These are phyloP conservation scores for Lagenidium giganteum DNA, from an alignment of 352 stramenopile species.

Conservation along the genomic window DNA sequence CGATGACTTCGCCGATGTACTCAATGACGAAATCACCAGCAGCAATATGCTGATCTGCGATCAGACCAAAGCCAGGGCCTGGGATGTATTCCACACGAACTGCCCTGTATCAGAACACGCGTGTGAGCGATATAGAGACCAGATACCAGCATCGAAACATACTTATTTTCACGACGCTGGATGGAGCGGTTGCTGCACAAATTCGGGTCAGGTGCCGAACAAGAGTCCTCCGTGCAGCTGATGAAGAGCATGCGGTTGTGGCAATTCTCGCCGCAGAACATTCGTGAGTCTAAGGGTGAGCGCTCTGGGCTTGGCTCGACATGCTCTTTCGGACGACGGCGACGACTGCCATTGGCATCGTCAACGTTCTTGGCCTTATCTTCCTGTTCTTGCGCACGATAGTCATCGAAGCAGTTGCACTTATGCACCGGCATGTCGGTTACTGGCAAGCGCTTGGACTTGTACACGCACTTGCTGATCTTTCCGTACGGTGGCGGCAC, in stretches of 20 bases:
- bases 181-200: constrained; percentile 64
- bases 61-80: constrained; percentile 83
- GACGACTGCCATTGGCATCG: too few species aligned
- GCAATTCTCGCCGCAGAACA: constrained; percentile 53
- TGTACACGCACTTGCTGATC: constrained; percentile 57
- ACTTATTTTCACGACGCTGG: constrained; percentile 48
- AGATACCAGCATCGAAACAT: too few species aligned
- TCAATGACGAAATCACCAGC: constrained; percentile 83
- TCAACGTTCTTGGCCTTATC: too few species aligned
- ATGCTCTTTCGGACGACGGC: too few species aligned
- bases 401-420: constrained; percentile 52
- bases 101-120: too few species aligned
- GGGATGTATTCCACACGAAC: constrained; percentile 53
- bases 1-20: constrained; percentile 89
- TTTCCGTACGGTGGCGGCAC: constrained; percentile 43
- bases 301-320: neutral
- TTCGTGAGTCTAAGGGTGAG: too few species aligned
- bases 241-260: constrained; percentile 75
- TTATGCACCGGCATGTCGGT: constrained; percentile 46
- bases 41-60: constrained; percentile 60
- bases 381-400: too few species aligned
- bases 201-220: constrained; percentile 43
- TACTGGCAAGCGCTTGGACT: constrained; percentile 40
- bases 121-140: too few species aligned
- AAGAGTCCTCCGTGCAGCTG: constrained; percentile 58